Base-by-base conservation (phyloP, 495 filamentous ascomycete species). In the Tuber melanosporum region DNA sequence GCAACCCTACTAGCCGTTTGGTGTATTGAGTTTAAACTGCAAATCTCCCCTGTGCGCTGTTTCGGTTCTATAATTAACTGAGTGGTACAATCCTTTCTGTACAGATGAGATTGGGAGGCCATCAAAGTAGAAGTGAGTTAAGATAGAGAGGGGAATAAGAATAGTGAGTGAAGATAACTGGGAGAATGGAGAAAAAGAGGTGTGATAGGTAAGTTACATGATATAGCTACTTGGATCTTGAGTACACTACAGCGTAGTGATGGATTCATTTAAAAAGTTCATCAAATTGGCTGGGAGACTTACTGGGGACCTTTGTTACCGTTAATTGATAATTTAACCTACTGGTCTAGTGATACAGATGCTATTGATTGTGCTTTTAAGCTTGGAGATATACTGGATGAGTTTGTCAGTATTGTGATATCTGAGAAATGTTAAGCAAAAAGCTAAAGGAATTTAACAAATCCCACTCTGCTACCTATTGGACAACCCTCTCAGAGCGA, bases 31-130 rank as follows among this genome's bases (percentile, higher is more conserved):
- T 76, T 76, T 22, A 47, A 76, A 15, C 36, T 7, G 0, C 19
- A 43, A 10, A 46, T 32, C 2, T 22, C 36, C 12, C 5, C 0
- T 10, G n/a, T 76, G 1, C 22, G 70, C 22, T 76, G 70, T 47
- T n/a, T 45, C 9, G n/a, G 70, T 41, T 43, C 47, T 14, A 52
- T 76, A 0, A 74, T 76, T 4, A 76, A 76, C 12, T 1, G 73
- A 0, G n/a, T 52, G 0, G 9, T 74, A 17, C 46, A 76, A 73
- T 14, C n/a, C 0, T 74, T 76, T 39, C 43, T 76, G 0, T 47
- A 9, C 3, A 43, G 70, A 2, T 43, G 44, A 7, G 73, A 75
- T 75, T 41, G 20, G 17, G 46, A 75, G 45, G n/a, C 43, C 0
- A n/a, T 76, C 1, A 36, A 15, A 3, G 4, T 15, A 15, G 36